phyloP scores from a whole-genome alignment of 805 yeast genomes.

The Suhomyces emberorum region DNA sequence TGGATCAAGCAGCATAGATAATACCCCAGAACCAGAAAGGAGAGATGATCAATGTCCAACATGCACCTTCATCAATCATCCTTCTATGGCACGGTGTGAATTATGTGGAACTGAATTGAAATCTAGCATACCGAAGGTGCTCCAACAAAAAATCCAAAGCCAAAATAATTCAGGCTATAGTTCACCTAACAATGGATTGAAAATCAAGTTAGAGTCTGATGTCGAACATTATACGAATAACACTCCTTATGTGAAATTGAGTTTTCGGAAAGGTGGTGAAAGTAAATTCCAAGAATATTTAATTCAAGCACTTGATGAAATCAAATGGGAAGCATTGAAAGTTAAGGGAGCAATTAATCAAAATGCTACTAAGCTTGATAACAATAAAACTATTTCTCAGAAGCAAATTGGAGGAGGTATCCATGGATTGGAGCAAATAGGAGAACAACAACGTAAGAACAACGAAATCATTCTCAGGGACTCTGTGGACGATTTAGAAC shows the following conservation, averaged over 20 bases:
- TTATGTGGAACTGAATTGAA: conserved; percentile 65
- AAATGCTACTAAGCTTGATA: conserved; percentile 27
- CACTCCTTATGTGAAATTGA: conserved; percentile 53
- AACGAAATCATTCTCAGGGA: conserved; percentile 60
- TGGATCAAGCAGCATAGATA: conserved; percentile 2
- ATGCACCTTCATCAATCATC: conserved; percentile 84
- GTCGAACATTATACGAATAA: conserved; percentile 32
- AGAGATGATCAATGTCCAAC: conserved; percentile 44
- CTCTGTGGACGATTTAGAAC: conserved; percentile 74
- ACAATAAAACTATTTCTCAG: conserved; percentile 2
- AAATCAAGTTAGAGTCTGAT: conserved; percentile 23
- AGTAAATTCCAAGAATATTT: conserved; percentile 45
- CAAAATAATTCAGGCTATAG: background rate
- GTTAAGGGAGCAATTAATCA: conserved; percentile 34
- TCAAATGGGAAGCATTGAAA: conserved; percentile 46
- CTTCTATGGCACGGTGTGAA: conserved; percentile 75
- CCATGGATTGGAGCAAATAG: conserved; percentile 59
- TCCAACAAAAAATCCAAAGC: conserved; percentile 2
- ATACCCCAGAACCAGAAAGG: conserved; percentile 3
- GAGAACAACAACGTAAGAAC: conserved; percentile 51
- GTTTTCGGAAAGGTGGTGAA: conserved; percentile 75
- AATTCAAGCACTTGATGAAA: conserved; percentile 41
- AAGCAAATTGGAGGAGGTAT: conserved; percentile 50
- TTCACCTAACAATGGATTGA: background rate
- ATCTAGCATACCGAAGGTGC: conserved; percentile 6